Conservation (phyloP, 2,329 filamentous ascomycete species). For the Ophiostoma angusticollis region DNA sequence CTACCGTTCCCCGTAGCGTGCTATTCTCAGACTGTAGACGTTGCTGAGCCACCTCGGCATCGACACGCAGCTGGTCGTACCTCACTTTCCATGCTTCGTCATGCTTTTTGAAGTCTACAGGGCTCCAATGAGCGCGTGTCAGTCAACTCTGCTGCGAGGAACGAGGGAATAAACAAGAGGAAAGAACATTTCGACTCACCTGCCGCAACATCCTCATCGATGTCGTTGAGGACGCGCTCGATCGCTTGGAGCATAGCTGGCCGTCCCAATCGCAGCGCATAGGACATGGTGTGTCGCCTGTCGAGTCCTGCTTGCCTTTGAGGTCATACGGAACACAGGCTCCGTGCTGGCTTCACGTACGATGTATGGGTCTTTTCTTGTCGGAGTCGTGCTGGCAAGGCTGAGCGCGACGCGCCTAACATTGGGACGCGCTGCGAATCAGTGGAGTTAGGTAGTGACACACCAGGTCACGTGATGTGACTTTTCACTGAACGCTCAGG, state of each 20-base stretch:
- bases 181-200: conserved; percentile 3
- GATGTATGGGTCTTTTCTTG: too few relatives aligned
- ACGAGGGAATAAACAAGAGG: too few relatives aligned
- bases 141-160: too few relatives aligned
- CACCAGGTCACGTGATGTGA: conserved; percentile 2
- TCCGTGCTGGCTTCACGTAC: too few relatives aligned
- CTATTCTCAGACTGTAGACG: conserved; percentile 30
- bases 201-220: conserved; percentile 19
- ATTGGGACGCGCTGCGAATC: too few relatives aligned
- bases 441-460: too few relatives aligned
- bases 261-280: neutral
- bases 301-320: too few relatives aligned
- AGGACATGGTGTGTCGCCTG: neutral
- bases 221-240: conserved; percentile 25
- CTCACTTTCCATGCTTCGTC: neutral
- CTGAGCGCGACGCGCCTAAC: too few relatives aligned
- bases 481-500: neutral
- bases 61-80: conserved; percentile 1
- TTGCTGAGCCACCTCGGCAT: conserved; percentile 10
- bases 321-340: too few relatives aligned
- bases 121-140: too few relatives aligned
- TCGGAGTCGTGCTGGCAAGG: too few relatives aligned
- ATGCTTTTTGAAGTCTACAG: neutral
- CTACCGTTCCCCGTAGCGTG: conserved; percentile 27
- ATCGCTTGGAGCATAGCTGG: conserved; percentile 28